A percentile compares a stretch with the other conserved stretches of the same genome.
Evolutionary conservation across 2,329 filamentous ascomycete species (phyloP).

Genomic region (Aspergillus sp.): DNA sequence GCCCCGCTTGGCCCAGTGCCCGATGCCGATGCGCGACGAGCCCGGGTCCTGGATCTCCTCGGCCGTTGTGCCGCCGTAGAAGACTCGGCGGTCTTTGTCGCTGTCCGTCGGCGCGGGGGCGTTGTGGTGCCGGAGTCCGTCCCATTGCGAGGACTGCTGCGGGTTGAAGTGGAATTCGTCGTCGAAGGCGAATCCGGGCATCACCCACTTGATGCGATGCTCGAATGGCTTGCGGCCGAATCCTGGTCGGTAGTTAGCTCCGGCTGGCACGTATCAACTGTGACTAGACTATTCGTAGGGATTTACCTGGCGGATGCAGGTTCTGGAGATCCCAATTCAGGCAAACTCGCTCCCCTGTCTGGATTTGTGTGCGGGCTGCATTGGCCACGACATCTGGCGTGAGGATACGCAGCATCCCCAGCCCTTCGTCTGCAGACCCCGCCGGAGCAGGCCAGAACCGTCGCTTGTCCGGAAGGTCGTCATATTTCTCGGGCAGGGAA

Average conservation of each 20-base stretch:
- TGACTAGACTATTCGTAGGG: too few relatives aligned
- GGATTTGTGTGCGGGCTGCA: conserved; percentile 44
- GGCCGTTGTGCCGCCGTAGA: conserved; percentile 29
- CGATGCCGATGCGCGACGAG: conserved; percentile 28
- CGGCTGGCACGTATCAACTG: too few relatives aligned
- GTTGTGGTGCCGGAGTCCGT: conserved; percentile 44
- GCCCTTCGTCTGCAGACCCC: conserved; percentile 43
- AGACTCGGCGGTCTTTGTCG: conserved; percentile 19
- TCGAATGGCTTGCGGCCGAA: conserved; percentile 45
- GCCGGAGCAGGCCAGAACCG: conserved; percentile 41
- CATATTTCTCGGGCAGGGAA: conserved; percentile 23
- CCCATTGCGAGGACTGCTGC: conserved; percentile 47
- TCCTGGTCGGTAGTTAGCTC: conserved; percentile 22
- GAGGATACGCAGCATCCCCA: conserved; percentile 45
- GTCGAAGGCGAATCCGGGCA: conserved; percentile 38
- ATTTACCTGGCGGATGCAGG: conserved; percentile 35
- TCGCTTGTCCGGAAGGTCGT: conserved; percentile 40
- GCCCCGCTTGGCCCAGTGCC: conserved; percentile 29
- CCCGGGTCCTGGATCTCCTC: conserved; percentile 25
- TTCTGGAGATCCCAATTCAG: conserved; percentile 51
- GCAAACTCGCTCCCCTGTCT: conserved; percentile 44
- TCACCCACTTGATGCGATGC: conserved; percentile 43
- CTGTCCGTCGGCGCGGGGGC: conserved; percentile 30
- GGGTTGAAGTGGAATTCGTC: conserved; percentile 46
- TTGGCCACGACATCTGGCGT: conserved; percentile 45